Conservation (phyloP, 495 filamentous ascomycete genomes). For the Letharia lupina region DNA sequence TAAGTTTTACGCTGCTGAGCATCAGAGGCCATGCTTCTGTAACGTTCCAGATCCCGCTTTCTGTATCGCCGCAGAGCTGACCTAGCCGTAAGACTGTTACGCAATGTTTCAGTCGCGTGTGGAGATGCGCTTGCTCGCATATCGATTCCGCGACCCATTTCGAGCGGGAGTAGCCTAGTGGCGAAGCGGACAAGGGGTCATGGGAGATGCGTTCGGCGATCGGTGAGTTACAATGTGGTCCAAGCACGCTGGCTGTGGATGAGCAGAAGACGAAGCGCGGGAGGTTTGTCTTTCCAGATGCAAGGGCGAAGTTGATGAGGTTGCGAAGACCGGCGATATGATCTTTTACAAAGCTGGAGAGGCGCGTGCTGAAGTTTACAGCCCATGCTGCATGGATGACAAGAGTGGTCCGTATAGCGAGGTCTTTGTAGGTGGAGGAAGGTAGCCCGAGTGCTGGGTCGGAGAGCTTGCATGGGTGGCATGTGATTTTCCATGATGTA, state of each 20-base stretch:
- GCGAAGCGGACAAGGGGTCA: slow-evolving; percentile 41
- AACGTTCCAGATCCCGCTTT: slow-evolving; percentile 51
- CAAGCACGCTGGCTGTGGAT: slow-evolving; percentile 39
- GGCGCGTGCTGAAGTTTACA: slow-evolving; percentile 58
- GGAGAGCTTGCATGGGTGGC: slow-evolving; percentile 26
- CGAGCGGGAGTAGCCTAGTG: slow-evolving; percentile 51
- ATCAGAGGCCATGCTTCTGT: slow-evolving; percentile 58
- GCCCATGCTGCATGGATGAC: slow-evolving; percentile 64
- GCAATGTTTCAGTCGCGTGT: slow-evolving; percentile 24
- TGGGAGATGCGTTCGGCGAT: slow-evolving; percentile 44
- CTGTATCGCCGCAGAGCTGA: slow-evolving; percentile 48
- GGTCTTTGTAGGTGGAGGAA: slow-evolving; percentile 27
- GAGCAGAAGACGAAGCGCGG: slow-evolving; percentile 52
- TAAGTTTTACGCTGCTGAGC: slow-evolving; percentile 39
- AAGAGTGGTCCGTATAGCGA: slow-evolving; percentile 37
- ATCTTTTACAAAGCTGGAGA: slow-evolving; percentile 49
- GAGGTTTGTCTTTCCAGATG: slow-evolving; percentile 26
- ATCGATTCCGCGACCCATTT: slow-evolving; percentile 58
- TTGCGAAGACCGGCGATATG: slow-evolving; percentile 48
- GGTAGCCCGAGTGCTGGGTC: slow-evolving; percentile 40
- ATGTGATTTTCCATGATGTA: slow-evolving; percentile 27
- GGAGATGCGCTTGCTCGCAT: slow-evolving; percentile 28
- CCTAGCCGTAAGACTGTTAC: slow-evolving; percentile 46
- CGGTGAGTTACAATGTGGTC: slow-evolving; percentile 23
- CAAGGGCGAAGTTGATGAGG: slow-evolving; percentile 47